phyloP scores from a whole-genome alignment of 768 basidiomycete genomes.

The Leccinum ochraceum region DNA sequence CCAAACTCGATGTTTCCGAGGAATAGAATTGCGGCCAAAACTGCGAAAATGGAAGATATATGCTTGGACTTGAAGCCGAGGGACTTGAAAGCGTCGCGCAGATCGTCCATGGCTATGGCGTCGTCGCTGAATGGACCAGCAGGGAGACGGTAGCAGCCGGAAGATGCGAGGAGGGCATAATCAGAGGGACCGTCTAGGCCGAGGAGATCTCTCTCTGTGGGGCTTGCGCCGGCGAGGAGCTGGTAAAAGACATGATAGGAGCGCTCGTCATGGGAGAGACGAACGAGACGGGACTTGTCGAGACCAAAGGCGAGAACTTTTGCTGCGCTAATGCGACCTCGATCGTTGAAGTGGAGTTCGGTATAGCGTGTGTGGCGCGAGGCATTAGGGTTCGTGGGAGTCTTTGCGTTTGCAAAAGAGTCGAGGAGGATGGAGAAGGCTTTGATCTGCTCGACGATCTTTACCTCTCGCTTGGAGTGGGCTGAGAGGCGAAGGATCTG shows the following conservation, averaged over 20 bases:
- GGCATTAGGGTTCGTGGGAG: constrained; percentile 60
- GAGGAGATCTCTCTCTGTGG: constrained; percentile 53
- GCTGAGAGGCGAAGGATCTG: constrained; percentile 63
- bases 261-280: constrained; percentile 59
- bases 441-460: constrained; percentile 55
- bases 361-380: constrained; percentile 61
- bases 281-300: constrained; percentile 59
- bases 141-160: constrained; percentile 64
- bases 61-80: constrained; percentile 49
- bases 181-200: constrained; percentile 58
- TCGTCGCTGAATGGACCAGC: constrained; percentile 65
- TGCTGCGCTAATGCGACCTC: constrained; percentile 55
- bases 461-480: constrained; percentile 53
- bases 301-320: constrained; percentile 62
- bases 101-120: constrained; percentile 54
- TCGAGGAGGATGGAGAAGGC: constrained; percentile 57
- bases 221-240: constrained; percentile 57
- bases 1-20: constrained; percentile 61
- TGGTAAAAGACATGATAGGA: constrained; percentile 70
- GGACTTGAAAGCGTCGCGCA: constrained; percentile 53
- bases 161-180: constrained; percentile 58
- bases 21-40: constrained; percentile 54
- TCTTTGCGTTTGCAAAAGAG: constrained; percentile 69
- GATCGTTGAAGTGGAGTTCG: constrained; percentile 61
- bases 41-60: constrained; percentile 50